Conservation (phyloP, 768 basidiomycete species). For the Lepiota subincarnata region DNA sequence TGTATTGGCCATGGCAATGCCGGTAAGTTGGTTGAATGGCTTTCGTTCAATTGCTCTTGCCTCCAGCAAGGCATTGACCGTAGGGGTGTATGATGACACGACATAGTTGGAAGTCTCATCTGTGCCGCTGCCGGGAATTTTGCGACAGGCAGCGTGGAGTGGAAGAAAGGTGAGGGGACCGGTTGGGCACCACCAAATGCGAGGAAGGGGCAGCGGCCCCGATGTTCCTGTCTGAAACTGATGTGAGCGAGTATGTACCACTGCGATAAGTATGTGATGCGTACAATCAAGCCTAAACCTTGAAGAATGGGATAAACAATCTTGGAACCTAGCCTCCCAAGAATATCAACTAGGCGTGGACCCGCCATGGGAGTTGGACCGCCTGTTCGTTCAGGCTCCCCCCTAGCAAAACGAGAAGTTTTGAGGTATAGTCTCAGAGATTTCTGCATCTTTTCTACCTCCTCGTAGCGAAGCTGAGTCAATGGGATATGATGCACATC, state of each 20-base stretch:
- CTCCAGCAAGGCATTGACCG: constrained; percentile 6
- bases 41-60: too few relatives aligned
- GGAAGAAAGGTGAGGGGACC: constrained; percentile 26
- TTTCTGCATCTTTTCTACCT: neutral
- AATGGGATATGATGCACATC: constrained; percentile 12
- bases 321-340: too few relatives aligned
- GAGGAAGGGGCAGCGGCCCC: neutral
- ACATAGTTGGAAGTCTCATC: constrained; percentile 12
- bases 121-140: neutral
- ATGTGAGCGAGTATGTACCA: too few relatives aligned
- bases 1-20: constrained; percentile 13
- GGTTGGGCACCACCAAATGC: constrained; percentile 30
- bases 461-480: neutral
- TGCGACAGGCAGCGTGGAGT: constrained; percentile 29
- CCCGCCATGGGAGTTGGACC: too few relatives aligned
- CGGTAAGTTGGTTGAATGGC: constrained; percentile 3
- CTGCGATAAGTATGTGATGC: too few relatives aligned
- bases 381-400: too few relatives aligned
- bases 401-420: too few relatives aligned
- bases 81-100: constrained; percentile 18
- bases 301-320: too few relatives aligned
- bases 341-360: too few relatives aligned
- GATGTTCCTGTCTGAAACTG: too few relatives aligned
- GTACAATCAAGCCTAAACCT: too few relatives aligned
- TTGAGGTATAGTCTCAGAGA: neutral